Conservation (phyloP, 1,284 basidiomycete species). For the Mycosarcoma maydis region DNA sequence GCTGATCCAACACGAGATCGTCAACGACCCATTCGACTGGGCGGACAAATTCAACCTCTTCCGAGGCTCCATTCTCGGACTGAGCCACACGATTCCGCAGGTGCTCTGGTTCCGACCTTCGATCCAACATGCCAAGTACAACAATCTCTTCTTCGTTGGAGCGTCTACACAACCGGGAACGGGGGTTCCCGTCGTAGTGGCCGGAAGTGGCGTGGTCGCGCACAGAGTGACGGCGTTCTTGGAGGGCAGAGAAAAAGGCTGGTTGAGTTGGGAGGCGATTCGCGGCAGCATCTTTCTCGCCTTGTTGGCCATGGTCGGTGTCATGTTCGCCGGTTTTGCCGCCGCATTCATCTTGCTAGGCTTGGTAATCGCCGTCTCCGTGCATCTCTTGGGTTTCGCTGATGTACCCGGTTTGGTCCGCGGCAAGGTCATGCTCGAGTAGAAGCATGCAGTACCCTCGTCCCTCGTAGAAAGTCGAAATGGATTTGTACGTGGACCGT, state of each 20-base stretch:
- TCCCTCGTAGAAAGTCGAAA: too few species aligned
- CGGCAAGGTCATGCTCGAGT: conserved; percentile 38
- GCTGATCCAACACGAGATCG: conserved; percentile 54
- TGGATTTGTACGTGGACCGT: too few species aligned
- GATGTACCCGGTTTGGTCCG: conserved; percentile 40
- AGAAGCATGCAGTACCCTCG: too few species aligned
- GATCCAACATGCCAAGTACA: conserved; percentile 54
- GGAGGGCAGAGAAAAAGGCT: conserved; percentile 28
- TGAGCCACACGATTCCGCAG: conserved; percentile 67
- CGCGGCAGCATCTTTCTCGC: conserved; percentile 36
- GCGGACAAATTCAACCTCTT: conserved; percentile 67
- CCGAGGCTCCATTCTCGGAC: conserved; percentile 68
- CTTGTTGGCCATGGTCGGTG: conserved; percentile 10
- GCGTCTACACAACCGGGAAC: conserved; percentile 68
- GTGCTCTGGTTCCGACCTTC: conserved; percentile 65
- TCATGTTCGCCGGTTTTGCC: conserved; percentile 29
- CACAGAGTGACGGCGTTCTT: conserved; percentile 43
- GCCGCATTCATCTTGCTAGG: conserved; percentile 28
- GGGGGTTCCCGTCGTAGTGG: conserved; percentile 62
- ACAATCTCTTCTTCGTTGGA: conserved; percentile 68
- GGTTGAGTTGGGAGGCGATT: conserved; percentile 39
- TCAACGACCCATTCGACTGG: conserved; percentile 68
- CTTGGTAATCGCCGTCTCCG: conserved; percentile 22
- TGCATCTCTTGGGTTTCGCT: conserved; percentile 37
- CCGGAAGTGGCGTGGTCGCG: conserved; percentile 56